A percentile compares a stretch with the other conserved stretches of the same genome.
phyloP scores from a whole-genome alignment of 768 basidiomycete species.

The Lanmaoa rubissima region DNA sequence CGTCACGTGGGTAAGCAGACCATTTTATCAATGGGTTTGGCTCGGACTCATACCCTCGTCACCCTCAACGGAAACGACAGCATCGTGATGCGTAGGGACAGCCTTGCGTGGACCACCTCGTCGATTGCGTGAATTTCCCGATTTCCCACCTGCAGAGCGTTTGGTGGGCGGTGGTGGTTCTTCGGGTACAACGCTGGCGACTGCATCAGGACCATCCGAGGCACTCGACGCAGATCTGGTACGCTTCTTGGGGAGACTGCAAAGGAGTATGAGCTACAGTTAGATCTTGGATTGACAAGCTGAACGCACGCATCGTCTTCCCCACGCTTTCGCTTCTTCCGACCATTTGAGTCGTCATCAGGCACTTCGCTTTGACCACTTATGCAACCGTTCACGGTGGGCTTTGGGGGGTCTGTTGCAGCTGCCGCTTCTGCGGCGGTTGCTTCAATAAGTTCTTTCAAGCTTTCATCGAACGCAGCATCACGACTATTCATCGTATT shows the following conservation, averaged over 20 bases:
- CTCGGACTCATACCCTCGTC: constrained; percentile 57
- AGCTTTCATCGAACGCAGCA: constrained; percentile 87
- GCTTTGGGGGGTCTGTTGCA: constrained; percentile 40
- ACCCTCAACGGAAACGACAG: constrained; percentile 41
- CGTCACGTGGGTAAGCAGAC: constrained; percentile 35
- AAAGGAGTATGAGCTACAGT: constrained; percentile 12
- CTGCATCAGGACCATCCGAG: constrained; percentile 54
- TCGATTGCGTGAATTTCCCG: constrained; percentile 30
- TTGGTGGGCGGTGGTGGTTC: constrained; percentile 41
- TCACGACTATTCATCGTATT: constrained; percentile 99
- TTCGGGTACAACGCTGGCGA: constrained; percentile 37
- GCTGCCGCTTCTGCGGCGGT: constrained; percentile 71
- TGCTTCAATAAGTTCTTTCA: constrained; percentile 73
- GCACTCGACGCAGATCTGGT: constrained; percentile 72
- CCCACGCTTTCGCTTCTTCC: constrained; percentile 72
- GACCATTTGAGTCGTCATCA: constrained; percentile 49
- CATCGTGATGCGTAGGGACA: constrained; percentile 22
- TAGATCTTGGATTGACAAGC: background rate
- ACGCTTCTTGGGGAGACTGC: constrained; percentile 61
- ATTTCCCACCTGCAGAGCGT: constrained; percentile 26
- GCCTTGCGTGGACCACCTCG: constrained; percentile 32
- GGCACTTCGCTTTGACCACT: constrained; percentile 43
- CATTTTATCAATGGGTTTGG: constrained; percentile 8
- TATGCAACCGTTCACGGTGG: constrained; percentile 36
- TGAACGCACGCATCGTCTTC: constrained; percentile 68